Evolutionary conservation across 192 early-diverging fungal genomes (phyloP).

Genomic region (Dissophora globulifera): DNA sequence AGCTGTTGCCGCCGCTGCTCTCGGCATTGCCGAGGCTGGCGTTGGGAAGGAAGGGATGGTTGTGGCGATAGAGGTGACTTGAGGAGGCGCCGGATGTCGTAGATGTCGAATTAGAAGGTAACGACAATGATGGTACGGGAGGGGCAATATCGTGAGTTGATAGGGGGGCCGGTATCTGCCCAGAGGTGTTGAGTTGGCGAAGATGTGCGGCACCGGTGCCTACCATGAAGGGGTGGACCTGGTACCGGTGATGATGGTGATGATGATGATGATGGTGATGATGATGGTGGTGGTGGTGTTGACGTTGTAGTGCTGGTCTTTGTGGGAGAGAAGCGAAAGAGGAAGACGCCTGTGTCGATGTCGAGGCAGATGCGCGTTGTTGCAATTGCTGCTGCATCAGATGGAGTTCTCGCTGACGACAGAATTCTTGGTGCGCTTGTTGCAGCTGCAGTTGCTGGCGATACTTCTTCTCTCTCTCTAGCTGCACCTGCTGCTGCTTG

Average conservation of each 20-base stretch:
- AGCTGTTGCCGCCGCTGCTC: too few species aligned
- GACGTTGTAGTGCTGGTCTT: not conserved
- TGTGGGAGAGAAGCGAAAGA: not conserved
- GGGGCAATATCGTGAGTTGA: too few species aligned
- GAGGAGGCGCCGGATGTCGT: not conserved
- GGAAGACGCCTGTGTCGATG: not conserved
- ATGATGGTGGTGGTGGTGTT: not conserved
- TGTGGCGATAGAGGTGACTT: not conserved
- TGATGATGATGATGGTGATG: conserved; percentile 19
- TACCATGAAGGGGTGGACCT: conserved; percentile 8
- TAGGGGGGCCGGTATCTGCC: conserved; percentile 1
- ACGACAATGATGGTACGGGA: not conserved
- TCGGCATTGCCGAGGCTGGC: too few species aligned
- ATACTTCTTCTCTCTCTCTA: conserved; percentile 13
- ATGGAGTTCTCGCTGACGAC: conserved; percentile 36
- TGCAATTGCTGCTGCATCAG: conserved; percentile 16
- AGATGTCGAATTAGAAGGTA: not conserved
- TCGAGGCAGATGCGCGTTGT: not conserved
- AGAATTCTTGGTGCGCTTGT: conserved; percentile 31
- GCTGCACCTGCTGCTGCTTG: conserved; percentile 24
- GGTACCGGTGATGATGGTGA: conserved; percentile 27
- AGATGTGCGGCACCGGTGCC: not conserved
- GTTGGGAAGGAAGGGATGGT: conserved; percentile 14
- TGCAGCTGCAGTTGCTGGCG: conserved; percentile 24
- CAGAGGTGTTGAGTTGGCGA: conserved; percentile 4